A percentile compares a stretch with the other conserved stretches of the same genome.
Conservation (phyloP, 129 eudicot species). For the Escallonia herrerae region DNA sequence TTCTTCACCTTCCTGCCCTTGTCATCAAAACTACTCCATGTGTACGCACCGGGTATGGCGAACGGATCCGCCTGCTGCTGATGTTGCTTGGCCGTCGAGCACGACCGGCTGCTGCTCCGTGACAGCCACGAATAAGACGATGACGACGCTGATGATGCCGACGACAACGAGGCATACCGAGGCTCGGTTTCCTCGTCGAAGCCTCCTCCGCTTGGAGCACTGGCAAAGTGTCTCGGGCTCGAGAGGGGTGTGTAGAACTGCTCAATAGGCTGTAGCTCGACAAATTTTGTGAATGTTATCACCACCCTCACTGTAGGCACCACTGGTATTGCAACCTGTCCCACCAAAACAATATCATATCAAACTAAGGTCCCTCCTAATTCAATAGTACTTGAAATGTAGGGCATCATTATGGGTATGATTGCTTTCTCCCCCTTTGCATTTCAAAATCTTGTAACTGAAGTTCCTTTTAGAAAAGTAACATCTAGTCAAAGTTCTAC, state of each 20-base stretch:
- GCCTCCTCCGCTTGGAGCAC: slow-evolving; percentile 3
- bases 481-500: too few relatives aligned
- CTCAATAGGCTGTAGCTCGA: slow-evolving; percentile 67
- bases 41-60: slow-evolving; percentile 63
- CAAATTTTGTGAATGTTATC: slow-evolving; percentile 85
- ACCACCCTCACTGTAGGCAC: slow-evolving; percentile 92
- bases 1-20: slow-evolving; percentile 61
- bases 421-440: too few relatives aligned
- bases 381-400: too few relatives aligned
- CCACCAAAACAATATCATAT: slow-evolving; percentile 1
- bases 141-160: slow-evolving; percentile 28
- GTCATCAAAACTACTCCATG: slow-evolving; percentile 75
- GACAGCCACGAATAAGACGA: slow-evolving; percentile 38
- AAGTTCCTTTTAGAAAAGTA: too few relatives aligned
- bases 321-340: slow-evolving; percentile 88
- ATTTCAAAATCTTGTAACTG: too few relatives aligned
- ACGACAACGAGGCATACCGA: slow-evolving; percentile 15
- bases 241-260: slow-evolving; percentile 75
- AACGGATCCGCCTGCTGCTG: slow-evolving; percentile 50
- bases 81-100: slow-evolving; percentile 18
- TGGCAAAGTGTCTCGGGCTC: slow-evolving; percentile 48
- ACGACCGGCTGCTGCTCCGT: slow-evolving; percentile 32
- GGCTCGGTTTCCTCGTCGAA: slow-evolving; percentile 25
- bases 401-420: too few relatives aligned
- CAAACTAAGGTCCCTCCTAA: too few relatives aligned